Conservation (phyloP, 345 rosid genomes). For the Schrenkiella parvula region DNA sequence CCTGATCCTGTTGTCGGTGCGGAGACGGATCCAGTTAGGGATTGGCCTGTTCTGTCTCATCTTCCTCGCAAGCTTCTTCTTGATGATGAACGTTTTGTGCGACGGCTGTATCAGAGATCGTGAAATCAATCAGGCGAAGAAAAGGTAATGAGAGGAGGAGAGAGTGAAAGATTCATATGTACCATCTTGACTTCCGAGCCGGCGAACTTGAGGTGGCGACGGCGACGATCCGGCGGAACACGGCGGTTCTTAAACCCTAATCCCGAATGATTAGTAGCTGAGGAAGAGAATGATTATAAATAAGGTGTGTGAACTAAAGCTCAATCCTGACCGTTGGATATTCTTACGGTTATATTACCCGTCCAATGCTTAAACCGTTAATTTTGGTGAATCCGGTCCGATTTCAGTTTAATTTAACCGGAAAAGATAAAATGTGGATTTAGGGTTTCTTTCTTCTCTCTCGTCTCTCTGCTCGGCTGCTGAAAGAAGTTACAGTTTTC, state of each 20-base stretch:
- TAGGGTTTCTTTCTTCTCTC: slow-evolving; percentile 12
- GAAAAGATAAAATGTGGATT: slow-evolving; percentile 1
- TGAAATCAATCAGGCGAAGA: background rate
- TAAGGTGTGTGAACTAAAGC: background rate
- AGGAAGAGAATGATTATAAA: slow-evolving; percentile 4
- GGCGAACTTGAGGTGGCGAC: background rate
- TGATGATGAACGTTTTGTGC: slow-evolving; percentile 70
- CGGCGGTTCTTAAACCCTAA: slow-evolving; percentile 16
- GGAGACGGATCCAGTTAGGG: slow-evolving; percentile 64
- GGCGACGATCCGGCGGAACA: slow-evolving; percentile 32
- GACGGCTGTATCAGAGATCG: slow-evolving; percentile 53
- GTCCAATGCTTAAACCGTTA: slow-evolving; percentile 15
- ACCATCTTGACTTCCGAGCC: slow-evolving; percentile 14
- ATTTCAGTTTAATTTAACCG: slow-evolving; percentile 6
- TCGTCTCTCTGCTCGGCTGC: slow-evolving; percentile 34
- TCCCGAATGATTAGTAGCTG: background rate
- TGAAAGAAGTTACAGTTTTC: background rate
- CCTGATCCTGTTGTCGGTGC: slow-evolving; percentile 64
- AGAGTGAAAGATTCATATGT: background rate
- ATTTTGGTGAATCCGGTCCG: background rate
- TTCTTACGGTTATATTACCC: background rate
- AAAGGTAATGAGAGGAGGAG: background rate
- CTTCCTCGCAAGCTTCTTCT: slow-evolving; percentile 70
- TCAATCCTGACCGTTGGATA: slow-evolving; percentile 19
- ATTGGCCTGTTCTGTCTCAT: slow-evolving; percentile 70